Evolutionary conservation across 495 filamentous ascomycete genomes (phyloP), one percentile per base, ranked within the genome.

Genomic region (Tuber calosporum): DNA sequence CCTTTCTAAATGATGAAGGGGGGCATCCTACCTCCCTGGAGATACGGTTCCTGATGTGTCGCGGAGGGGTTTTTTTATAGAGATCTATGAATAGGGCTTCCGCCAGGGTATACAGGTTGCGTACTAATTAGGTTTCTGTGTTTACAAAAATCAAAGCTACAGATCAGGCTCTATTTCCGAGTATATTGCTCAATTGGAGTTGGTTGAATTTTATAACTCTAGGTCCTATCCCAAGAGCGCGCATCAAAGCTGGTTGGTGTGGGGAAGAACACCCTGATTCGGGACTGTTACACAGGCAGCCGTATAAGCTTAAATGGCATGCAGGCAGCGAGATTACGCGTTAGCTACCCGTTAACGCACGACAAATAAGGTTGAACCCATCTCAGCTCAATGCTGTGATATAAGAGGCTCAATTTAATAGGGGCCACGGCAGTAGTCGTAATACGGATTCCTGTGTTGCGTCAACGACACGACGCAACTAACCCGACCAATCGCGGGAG

Each of bases 321-420:
- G 48, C 48, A n/a, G n/a, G 48, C 48, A 30, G 48, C n/a, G n/a
- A 58, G 48, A 58, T 58, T 58, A 58, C 48, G n/a, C 48, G 48
- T 58, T 58, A 30, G 48, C 48, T 58, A 58, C 48, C 48, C 48
- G 48, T 30, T 2, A 4, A 30, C n/a, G 8, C n/a, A 30, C n/a
- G 48, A 30, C 30, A 58, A 30, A 30, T 58, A 30, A 58, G 48
- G 48, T 58, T 58, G 48, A 58, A 15, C 11, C n/a, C 4, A 58
- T 58, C n/a, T n/a, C 11, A 53, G n/a, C n/a, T 30, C n/a, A 15
- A 13, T 30, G 48, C n/a, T 58, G 26, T 2, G n/a, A 58, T 58
- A 58, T 58, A 58, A 15, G 48, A 58, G 48, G 48, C 48, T 58
- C n/a, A 26, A 26, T 26, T 5, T 58, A 58, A 30, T 58, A 58